Base-by-base conservation (phyloP, 768 basidiomycete genomes). In the Trametes gibbosa region DNA sequence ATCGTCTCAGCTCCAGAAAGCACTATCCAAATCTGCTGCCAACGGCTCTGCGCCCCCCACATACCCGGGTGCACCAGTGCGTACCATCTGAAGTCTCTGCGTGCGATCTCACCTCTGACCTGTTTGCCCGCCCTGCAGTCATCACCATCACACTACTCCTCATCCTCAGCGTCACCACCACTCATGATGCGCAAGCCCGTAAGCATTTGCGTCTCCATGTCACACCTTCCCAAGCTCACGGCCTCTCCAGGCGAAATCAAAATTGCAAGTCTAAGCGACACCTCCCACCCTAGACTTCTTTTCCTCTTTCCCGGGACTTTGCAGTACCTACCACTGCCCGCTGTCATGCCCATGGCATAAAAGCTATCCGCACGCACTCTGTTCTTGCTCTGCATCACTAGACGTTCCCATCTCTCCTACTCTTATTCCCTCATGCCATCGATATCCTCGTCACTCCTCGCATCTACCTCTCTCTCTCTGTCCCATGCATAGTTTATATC, bases 1-100 rank as follows among this genome's bases (percentile, higher is more conserved):
- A 45, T 46, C 13, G 60, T 79, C 62, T 9, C 63, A 80, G 89
- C 81, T 90, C 23, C 77, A 84, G 76, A 84, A 84, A 65, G 85
- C 83, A 47, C 74, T 90, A 50, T 82, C 83, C 24, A 76, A 85
- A 80, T 77, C 78, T 47, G 64, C 71, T 21, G 64, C 72, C 42
- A 51, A 64, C 50, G 67, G 46, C 64, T 56, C 57, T 59, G 65
- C 63, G 41, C 59, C 66, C 19, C 42, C 59, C 12, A 34, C 51
- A 47, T 68, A 65, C 62, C 58, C 62, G 29, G 50, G 59, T 24
- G 5, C 39, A 25, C 45, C 56, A 47, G 66, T 69, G 62, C 59
- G 67, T 66, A 37, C 55, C 53, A 41, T 32, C 21, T 23, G 53
- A 51, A 34, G 49, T 43, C 21, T 53, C 52, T 32, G 7, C 43